Evolutionary conservation across 2,329 filamentous ascomycete genomes (phyloP).

Genomic region (Pseudocercospora crystallina): DNA sequence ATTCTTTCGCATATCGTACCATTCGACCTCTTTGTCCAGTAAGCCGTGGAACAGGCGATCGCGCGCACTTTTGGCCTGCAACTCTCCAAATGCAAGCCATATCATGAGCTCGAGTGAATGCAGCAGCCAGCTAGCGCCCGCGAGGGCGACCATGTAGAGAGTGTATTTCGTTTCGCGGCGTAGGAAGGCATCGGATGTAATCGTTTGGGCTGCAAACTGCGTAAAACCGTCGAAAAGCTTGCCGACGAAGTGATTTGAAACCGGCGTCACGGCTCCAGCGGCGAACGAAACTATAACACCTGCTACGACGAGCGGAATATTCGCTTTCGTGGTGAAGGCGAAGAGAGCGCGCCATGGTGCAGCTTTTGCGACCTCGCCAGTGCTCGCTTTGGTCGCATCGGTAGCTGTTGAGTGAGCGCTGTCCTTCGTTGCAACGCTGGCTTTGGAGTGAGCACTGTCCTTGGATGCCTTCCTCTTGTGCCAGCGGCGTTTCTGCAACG

Average conservation of each 20-base stretch:
- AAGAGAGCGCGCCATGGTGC: constrained; percentile 62
- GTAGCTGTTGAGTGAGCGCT: constrained; percentile 6
- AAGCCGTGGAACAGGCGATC: constrained; percentile 66
- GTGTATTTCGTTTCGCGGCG: constrained; percentile 60
- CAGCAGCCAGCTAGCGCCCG: constrained; percentile 64
- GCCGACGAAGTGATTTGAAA: constrained; percentile 70
- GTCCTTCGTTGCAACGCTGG: constrained; percentile 12
- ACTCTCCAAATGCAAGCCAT: constrained; percentile 78
- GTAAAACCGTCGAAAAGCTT: constrained; percentile 72
- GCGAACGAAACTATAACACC: constrained; percentile 59
- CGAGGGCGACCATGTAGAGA: constrained; percentile 63
- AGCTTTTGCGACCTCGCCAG: constrained; percentile 12
- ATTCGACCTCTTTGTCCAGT: constrained; percentile 71
- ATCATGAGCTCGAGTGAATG: constrained; percentile 65
- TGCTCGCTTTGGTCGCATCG: constrained; percentile 16
- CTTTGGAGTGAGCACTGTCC: constrained; percentile 7
- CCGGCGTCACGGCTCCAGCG: constrained; percentile 63
- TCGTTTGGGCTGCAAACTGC: constrained; percentile 58
- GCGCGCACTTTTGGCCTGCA: constrained; percentile 69
- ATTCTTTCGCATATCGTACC: constrained; percentile 74
- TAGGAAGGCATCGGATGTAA: constrained; percentile 54
- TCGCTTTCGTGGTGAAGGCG: constrained; percentile 64
- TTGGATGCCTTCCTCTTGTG: constrained; percentile 18
- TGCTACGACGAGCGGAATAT: constrained; percentile 55
- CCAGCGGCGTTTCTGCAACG: constrained; percentile 17